Base-by-base conservation (phyloP, 169 alveolate genomes). In the Eimeria acervulina region DNA sequence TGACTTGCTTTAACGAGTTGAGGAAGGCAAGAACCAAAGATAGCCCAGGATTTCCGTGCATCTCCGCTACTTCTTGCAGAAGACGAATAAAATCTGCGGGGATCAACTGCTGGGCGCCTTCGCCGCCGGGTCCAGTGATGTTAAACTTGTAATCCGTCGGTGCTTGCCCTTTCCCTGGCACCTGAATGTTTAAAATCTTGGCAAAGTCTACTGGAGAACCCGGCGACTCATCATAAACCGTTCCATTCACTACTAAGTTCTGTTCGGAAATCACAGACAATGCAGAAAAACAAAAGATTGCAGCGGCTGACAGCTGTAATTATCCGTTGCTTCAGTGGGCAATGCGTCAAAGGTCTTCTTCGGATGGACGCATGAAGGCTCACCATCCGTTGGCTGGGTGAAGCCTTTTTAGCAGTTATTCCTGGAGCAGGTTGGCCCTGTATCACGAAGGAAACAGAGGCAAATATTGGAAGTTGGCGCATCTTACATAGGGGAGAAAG, bases 361-460 rank as follows among this genome's bases (percentile, higher is more conserved):
- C 26, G 15, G 0, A 17, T 28, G 26, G 5, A 78, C 19, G 38
- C 47, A n/a, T 6, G 5, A 8, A 8, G 31, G 74, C 93, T 38
- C 66, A 85, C 93, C 76, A 85, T 61, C 31, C 28, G 51, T 26
- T 85, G 93, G 80, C 31, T 42, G 33, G 63, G 81, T 23, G 93
- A 23, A 26, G 51, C 2, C 40, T 55, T 55, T 36, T 59, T 33
- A 6, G 93, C 47, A 36, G 55, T 19, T 38, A 10, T 38, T 55
- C 93, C 93, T 17, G 93, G 93, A 59, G 93, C 80, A 21, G 93
- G 81, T 38, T 85, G 93, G 31, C 93, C 93, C 93, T 85, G 17
- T 19, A 85, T 40, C 81, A 44, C 81, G 23, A 26, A 21, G 80
- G 28, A 68, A 68, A 47, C 74, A 31, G 44, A 12, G 47, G 10